Evolutionary conservation across 257 asterid species (phyloP).

Genomic region (Przewalskia tangutica): DNA sequence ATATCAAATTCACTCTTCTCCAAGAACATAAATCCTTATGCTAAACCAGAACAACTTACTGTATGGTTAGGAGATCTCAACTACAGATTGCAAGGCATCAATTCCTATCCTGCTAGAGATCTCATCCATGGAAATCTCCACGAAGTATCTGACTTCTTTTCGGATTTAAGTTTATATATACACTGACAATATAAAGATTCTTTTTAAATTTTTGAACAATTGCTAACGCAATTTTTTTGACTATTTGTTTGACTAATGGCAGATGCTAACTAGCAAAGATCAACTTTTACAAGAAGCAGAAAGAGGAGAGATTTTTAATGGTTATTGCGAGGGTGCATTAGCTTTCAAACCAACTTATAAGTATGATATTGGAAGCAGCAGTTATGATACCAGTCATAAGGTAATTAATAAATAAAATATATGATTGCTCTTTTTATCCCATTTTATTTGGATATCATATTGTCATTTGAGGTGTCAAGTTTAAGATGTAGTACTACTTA

Average conservation of each 20-base stretch:
- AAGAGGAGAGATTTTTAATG: slow-evolving; percentile 56
- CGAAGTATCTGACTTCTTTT: slow-evolving; percentile 15
- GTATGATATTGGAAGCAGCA: slow-evolving; percentile 48
- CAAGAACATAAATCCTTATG: slow-evolving; percentile 32
- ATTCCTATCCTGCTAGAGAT: slow-evolving; percentile 41
- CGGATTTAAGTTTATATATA: neutral
- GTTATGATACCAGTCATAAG: slow-evolving; percentile 63
- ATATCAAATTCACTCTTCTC: slow-evolving; percentile 52
- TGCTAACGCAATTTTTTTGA: neutral
- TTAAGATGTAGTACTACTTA: neutral
- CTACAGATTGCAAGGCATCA: slow-evolving; percentile 51
- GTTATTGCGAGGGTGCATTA: slow-evolving; percentile 54
- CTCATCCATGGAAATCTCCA: slow-evolving; percentile 43
- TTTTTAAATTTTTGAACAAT: neutral
- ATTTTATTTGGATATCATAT: neutral
- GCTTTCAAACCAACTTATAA: slow-evolving; percentile 64
- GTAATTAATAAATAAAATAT: slow-evolving; percentile 8
- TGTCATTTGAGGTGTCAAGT: neutral
- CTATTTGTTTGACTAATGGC: neutral
- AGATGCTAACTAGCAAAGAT: slow-evolving; percentile 43
- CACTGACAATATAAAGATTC: neutral
- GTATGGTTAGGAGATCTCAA: slow-evolving; percentile 76
- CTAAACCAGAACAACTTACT: slow-evolving; percentile 37
- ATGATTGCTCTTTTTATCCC: neutral
- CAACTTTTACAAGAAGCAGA: slow-evolving; percentile 69